Conservation (phyloP, 345 rosid genomes). For the Arabidopsis suecica region DNA sequence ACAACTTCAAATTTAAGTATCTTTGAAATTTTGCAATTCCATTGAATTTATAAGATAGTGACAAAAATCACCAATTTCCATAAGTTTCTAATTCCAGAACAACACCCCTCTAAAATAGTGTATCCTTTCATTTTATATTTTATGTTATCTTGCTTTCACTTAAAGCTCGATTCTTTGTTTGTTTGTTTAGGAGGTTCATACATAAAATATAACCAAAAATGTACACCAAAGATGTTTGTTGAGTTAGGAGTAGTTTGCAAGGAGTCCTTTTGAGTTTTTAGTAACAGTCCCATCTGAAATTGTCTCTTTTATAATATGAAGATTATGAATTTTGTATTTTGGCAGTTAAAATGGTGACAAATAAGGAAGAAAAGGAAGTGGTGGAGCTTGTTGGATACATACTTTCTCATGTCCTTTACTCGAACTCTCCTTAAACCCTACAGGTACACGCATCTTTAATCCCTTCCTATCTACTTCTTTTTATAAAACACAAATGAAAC, state of each 20-base stretch:
- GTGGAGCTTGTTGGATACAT: constrained; percentile 58
- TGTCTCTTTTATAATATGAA: constrained; percentile 18
- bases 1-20: constrained; percentile 7
- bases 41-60: background rate
- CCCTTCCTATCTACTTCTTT: constrained; percentile 34
- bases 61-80: background rate
- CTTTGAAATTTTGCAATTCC: background rate
- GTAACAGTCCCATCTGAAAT: constrained; percentile 1
- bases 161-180: constrained; percentile 14
- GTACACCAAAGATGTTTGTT: constrained; percentile 38
- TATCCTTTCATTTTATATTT: background rate
- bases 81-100: background rate
- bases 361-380: constrained; percentile 61
- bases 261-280: constrained; percentile 25
- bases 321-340: constrained; percentile 20
- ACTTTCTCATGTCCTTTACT: constrained; percentile 63
- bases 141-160: constrained; percentile 20
- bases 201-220: constrained; percentile 10
- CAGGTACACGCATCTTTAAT: constrained; percentile 35
- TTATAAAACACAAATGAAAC: background rate
- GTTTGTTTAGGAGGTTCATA: background rate
- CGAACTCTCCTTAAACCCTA: constrained; percentile 42
- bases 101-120: background rate
- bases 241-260: constrained; percentile 38
- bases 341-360: constrained; percentile 72